Evolutionary conservation across 2,329 filamentous ascomycete genomes (phyloP).

Genomic region (Hymenoscyphus salicellus): DNA sequence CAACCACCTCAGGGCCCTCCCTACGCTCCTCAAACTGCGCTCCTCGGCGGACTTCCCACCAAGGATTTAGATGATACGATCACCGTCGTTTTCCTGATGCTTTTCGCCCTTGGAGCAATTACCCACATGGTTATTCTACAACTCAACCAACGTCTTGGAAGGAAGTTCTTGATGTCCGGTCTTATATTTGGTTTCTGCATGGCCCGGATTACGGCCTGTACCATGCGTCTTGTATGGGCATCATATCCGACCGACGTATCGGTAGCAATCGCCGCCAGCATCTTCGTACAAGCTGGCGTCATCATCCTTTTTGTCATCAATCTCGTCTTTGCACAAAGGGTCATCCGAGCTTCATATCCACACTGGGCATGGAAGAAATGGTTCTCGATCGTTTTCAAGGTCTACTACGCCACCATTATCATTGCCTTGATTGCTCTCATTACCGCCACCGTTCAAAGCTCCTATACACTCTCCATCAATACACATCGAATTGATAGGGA

Average conservation of each 20-base stretch:
- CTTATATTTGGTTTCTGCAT: slow-evolving; percentile 54
- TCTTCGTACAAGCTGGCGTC: slow-evolving; percentile 42
- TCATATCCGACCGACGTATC: slow-evolving; percentile 42
- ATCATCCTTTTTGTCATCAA: slow-evolving; percentile 76
- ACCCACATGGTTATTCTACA: slow-evolving; percentile 58
- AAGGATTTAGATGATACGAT: slow-evolving; percentile 61
- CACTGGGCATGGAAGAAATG: slow-evolving; percentile 63
- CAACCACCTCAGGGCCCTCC: slow-evolving; percentile 12
- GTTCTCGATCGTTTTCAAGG: slow-evolving; percentile 52
- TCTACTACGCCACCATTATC: slow-evolving; percentile 57
- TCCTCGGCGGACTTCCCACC: slow-evolving; percentile 57
- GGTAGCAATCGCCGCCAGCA: slow-evolving; percentile 28
- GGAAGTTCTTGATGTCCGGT: slow-evolving; percentile 59
- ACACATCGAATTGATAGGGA: slow-evolving; percentile 53
- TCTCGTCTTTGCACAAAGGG: slow-evolving; percentile 70
- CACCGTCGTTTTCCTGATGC: slow-evolving; percentile 57
- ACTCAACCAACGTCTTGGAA: slow-evolving; percentile 47
- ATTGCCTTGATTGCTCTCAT: slow-evolving; percentile 65
- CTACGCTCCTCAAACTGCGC: slow-evolving; percentile 42
- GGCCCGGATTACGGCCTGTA: slow-evolving; percentile 38
- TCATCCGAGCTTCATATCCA: slow-evolving; percentile 72
- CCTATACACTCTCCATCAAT: slow-evolving; percentile 60
- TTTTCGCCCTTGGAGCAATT: slow-evolving; percentile 54
- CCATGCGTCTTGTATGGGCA: slow-evolving; percentile 57
- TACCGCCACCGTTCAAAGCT: slow-evolving; percentile 58